A percentile compares a stretch with the other conserved stretches of the same genome.
Evolutionary conservation across 2,329 filamentous ascomycete genomes (phyloP).

Genomic region (Colletotrichum sp.): DNA sequence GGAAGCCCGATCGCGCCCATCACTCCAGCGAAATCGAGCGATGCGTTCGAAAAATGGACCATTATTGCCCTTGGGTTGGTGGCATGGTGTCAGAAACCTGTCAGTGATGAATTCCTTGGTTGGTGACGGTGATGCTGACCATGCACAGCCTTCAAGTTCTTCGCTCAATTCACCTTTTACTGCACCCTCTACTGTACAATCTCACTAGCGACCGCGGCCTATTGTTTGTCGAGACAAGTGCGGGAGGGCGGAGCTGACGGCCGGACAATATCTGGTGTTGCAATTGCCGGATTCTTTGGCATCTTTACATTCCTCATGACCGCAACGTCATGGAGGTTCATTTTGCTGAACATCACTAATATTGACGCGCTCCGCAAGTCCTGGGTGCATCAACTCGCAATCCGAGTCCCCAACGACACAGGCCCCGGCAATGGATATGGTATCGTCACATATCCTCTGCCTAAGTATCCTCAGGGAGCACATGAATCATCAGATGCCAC

Average conservation of each 20-base stretch:
- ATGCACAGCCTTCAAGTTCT: conserved; percentile 81
- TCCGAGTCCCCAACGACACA: conserved; percentile 66
- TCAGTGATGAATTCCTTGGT: conserved; percentile 37
- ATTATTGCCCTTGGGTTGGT: conserved; percentile 97
- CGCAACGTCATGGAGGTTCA: conserved; percentile 71
- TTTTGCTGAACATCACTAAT: conserved; percentile 78
- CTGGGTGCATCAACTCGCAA: conserved; percentile 74
- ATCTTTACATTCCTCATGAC: conserved; percentile 85
- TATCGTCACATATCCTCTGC: conserved; percentile 66
- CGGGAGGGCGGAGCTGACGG: conserved; percentile 53
- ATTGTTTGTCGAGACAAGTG: conserved; percentile 64
- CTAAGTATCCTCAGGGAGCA: conserved; percentile 25
- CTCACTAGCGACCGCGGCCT: conserved; percentile 66
- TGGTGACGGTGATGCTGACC: not conserved
- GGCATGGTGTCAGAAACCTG: conserved; percentile 86
- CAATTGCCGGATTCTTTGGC: conserved; percentile 73
- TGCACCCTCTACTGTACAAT: conserved; percentile 71
- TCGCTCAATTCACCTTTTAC: conserved; percentile 85
- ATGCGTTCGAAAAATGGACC: conserved; percentile 91
- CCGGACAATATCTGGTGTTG: conserved; percentile 71
- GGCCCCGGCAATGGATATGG: conserved; percentile 45
- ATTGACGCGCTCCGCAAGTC: conserved; percentile 76
- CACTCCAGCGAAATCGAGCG: conserved; percentile 83
- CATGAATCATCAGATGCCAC: not conserved
- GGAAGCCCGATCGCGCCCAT: conserved; percentile 87